phyloP scores from a whole-genome alignment of 192 early-diverging fungal species.

The Coemansia umbellata region DNA sequence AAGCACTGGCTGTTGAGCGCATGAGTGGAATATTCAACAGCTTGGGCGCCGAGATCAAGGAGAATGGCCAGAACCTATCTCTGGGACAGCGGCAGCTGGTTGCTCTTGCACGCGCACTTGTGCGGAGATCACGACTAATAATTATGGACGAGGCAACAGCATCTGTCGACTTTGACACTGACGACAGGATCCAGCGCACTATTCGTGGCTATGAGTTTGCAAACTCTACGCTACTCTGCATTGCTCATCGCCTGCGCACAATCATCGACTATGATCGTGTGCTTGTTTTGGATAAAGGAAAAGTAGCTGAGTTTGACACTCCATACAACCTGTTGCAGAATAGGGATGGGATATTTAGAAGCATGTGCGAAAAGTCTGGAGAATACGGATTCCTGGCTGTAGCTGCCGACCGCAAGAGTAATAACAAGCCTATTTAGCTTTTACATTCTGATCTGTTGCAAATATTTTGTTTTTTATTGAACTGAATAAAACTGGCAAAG shows the following conservation, averaged over 20 bases:
- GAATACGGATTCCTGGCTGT: constrained; percentile 62
- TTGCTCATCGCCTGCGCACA: constrained; percentile 86
- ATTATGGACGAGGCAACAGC: constrained; percentile 88
- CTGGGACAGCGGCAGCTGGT: constrained; percentile 74
- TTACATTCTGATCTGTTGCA: too few relatives aligned
- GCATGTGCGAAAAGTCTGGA: constrained; percentile 79
- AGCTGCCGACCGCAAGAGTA: constrained; percentile 6
- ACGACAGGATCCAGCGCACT: constrained; percentile 79
- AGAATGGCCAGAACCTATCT: constrained; percentile 75
- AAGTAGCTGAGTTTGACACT: constrained; percentile 77
- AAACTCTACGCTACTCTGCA: constrained; percentile 75
- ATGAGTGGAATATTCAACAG: constrained; percentile 41
- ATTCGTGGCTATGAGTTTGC: constrained; percentile 74
- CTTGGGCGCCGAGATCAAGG: constrained; percentile 71
- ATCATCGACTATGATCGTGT: constrained; percentile 85
- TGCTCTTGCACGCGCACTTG: constrained; percentile 70
- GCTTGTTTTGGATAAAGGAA: constrained; percentile 76
- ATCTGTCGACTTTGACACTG: constrained; percentile 81
- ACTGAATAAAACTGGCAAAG: too few relatives aligned
- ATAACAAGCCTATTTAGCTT: too few relatives aligned
- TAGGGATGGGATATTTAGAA: constrained; percentile 59
- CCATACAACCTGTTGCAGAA: constrained; percentile 65
- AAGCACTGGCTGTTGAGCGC: not conserved
- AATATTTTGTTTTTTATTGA: too few relatives aligned
- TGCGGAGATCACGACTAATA: constrained; percentile 64